A percentile compares a stretch with the other conserved stretches of the same genome.
phyloP scores from a whole-genome alignment of 2,329 filamentous ascomycete species.

The Beauveria australis region DNA sequence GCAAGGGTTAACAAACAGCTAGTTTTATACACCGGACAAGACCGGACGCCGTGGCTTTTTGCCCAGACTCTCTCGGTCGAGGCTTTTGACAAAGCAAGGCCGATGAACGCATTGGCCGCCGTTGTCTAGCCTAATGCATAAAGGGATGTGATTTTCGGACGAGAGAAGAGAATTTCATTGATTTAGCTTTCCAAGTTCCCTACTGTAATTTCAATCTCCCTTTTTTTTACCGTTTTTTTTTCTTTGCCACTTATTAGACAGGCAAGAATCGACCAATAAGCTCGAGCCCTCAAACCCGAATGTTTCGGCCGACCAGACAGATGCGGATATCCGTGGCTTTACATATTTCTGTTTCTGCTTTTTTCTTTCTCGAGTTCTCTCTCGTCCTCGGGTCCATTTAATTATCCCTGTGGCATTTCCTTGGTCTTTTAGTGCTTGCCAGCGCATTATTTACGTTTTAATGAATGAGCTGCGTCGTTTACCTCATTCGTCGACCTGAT shows the following conservation, averaged over 20 bases:
- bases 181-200: neutral
- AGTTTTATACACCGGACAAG: neutral
- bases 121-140: neutral
- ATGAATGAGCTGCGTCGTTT: too few relatives aligned
- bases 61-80: neutral
- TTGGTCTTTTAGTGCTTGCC: neutral
- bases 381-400: neutral
- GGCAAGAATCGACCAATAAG: neutral
- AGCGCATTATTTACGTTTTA: too few relatives aligned
- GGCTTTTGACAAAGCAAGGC: neutral
- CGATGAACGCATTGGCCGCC: neutral
- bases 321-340: slow-evolving; percentile 9
- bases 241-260: neutral
- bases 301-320: slow-evolving; percentile 6
- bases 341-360: neutral
- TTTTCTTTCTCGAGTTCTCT: neutral
- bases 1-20: too few relatives aligned
- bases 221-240: neutral
- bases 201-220: neutral
- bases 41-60: neutral
- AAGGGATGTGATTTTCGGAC: neutral
- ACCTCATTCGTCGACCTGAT: too few relatives aligned
- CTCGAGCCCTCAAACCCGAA: neutral
- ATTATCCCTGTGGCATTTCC: too few relatives aligned
- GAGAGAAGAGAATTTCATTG: too few relatives aligned